A percentile compares a stretch with the other conserved stretches of the same genome.
These are phyloP conservation scores for Emmonsiellopsis sp. DNA, from an alignment of 2,329 filamentous ascomycete species.

Conservation along the genomic window DNA sequence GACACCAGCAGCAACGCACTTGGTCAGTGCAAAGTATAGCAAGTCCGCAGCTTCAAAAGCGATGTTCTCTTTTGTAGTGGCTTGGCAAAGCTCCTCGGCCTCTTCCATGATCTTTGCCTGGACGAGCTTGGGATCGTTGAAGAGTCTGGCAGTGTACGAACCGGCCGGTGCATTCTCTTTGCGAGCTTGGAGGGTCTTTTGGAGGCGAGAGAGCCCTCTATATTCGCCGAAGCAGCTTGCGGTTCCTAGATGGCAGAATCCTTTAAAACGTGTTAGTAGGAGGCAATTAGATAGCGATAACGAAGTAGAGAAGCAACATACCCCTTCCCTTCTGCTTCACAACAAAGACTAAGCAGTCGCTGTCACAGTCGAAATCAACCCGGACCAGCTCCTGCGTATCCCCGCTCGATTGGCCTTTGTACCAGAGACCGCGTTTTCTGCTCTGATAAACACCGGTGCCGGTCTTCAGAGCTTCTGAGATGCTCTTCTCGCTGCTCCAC, in stretches of 20 bases:
- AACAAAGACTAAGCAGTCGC: constrained; percentile 81
- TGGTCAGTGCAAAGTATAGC: constrained; percentile 90
- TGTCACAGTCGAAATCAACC: constrained; percentile 84
- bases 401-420: constrained; percentile 90
- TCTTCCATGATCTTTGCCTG: constrained; percentile 98
- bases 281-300: neutral
- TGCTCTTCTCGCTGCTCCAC: constrained; percentile 87
- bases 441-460: constrained; percentile 88
- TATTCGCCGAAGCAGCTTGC: constrained; percentile 87
- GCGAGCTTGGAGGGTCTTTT: constrained; percentile 75
- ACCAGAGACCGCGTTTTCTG: constrained; percentile 88
- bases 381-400: constrained; percentile 84
- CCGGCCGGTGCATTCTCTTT: constrained; percentile 76
- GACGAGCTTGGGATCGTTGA: constrained; percentile 81
- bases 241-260: constrained; percentile 90
- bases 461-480: constrained; percentile 75
- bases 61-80: constrained; percentile 70
- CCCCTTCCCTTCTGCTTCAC: constrained; percentile 79
- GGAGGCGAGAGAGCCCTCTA: constrained; percentile 69
- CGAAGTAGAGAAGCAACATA: constrained; percentile 12
- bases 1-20: constrained; percentile 77
- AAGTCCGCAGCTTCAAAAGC: constrained; percentile 93
- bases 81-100: constrained; percentile 87
- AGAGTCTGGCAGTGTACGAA: constrained; percentile 88
- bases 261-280: constrained; percentile 22